phyloP scores from a whole-genome alignment of 371 early-diverging fungal genomes.

The Mucor indicus region DNA sequence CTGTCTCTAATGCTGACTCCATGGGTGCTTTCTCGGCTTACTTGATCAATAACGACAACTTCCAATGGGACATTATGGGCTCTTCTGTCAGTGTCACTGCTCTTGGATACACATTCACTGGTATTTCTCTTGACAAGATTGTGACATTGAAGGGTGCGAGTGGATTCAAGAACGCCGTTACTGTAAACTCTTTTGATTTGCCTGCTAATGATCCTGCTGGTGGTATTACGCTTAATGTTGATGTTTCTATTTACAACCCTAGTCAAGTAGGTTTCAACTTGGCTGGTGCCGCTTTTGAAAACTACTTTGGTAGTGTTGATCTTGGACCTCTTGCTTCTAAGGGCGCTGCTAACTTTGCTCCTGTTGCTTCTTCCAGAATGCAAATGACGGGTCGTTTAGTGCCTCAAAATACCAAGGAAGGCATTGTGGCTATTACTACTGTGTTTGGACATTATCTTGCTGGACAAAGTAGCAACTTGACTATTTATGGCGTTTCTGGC shows the following conservation, averaged over 20 bases:
- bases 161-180: constrained; percentile 53
- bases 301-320: constrained; percentile 23
- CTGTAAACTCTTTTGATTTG: constrained; percentile 52
- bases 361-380: constrained; percentile 23
- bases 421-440: constrained; percentile 46
- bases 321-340: constrained; percentile 38
- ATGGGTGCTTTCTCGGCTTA: constrained; percentile 53
- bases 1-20: constrained; percentile 35
- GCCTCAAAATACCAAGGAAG: constrained; percentile 44
- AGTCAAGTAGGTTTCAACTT: constrained; percentile 56
- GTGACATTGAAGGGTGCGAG: constrained; percentile 53
- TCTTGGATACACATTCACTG: constrained; percentile 54
- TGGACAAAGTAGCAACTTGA: constrained; percentile 36
- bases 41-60: constrained; percentile 54
- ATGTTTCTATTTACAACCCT: constrained; percentile 51
- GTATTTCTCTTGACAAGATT: constrained; percentile 49
- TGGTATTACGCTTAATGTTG: constrained; percentile 53
- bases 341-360: constrained; percentile 36
- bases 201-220: constrained; percentile 56
- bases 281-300: constrained; percentile 29
- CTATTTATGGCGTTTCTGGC: constrained; percentile 49
- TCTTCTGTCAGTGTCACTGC: constrained; percentile 51
- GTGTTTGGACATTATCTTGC: constrained; percentile 51
- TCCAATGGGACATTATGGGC: constrained; percentile 55
- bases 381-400: constrained; percentile 54